Evolutionary conservation across 495 filamentous ascomycete species (phyloP).

Genomic region (Penicillium diatomitis): DNA sequence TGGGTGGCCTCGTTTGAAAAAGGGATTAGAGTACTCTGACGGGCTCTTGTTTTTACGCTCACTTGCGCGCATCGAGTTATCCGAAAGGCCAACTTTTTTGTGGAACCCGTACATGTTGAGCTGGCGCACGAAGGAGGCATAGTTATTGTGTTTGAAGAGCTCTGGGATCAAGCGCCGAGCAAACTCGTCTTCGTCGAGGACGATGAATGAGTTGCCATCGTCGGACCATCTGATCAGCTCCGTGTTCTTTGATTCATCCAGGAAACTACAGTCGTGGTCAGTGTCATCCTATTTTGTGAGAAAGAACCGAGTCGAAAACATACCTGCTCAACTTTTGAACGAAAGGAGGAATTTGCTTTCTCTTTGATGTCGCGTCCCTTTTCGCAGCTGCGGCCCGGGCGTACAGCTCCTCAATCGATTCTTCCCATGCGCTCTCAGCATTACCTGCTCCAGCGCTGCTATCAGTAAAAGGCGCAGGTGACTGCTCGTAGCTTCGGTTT

Average conservation of each 20-base stretch:
- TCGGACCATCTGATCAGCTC: slow-evolving; percentile 97
- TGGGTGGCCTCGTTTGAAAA: slow-evolving; percentile 86
- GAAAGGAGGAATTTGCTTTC: slow-evolving; percentile 95
- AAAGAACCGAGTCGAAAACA: background rate
- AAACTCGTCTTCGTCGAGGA: slow-evolving; percentile 97
- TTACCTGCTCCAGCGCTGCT: slow-evolving; percentile 22
- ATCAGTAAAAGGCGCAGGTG: slow-evolving; percentile 40
- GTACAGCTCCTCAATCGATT: slow-evolving; percentile 69
- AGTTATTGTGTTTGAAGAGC: slow-evolving; percentile 99
- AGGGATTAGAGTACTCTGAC: slow-evolving; percentile 95
- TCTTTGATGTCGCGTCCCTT: slow-evolving; percentile 71
- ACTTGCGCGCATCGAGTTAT: slow-evolving; percentile 95
- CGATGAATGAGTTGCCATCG: slow-evolving; percentile 90
- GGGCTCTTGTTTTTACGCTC: slow-evolving; percentile 95
- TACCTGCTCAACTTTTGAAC: slow-evolving; percentile 98
- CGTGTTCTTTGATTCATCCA: slow-evolving; percentile 84
- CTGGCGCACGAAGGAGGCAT: slow-evolving; percentile 95
- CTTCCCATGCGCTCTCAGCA: slow-evolving; percentile 43
- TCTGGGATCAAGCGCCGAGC: slow-evolving; percentile 95
- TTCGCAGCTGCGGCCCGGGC: slow-evolving; percentile 67
- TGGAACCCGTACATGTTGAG: slow-evolving; percentile 99
- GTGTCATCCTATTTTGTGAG: background rate
- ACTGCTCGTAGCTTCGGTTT: slow-evolving; percentile 36
- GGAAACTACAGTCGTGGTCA: slow-evolving; percentile 53
- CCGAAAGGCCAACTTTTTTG: slow-evolving; percentile 92